Percentiles rank a stretch among this genome's conserved stretches.
phyloP scores from a whole-genome alignment of 257 asterid genomes.

The Solanum bukasovii region DNA sequence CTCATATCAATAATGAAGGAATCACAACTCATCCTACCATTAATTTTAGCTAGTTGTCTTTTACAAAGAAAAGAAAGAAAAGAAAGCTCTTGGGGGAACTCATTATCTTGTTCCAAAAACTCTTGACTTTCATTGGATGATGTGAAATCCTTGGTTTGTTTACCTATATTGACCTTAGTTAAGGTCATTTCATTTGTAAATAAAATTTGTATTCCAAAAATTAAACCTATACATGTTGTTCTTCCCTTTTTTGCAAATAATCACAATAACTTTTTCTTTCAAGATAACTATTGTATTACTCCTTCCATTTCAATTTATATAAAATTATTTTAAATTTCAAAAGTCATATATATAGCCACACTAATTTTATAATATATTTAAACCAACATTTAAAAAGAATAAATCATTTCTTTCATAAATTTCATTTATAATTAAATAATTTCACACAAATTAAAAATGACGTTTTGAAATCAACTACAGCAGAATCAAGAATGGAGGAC shows the following conservation, averaged over 20 bases:
- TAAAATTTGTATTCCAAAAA: background rate
- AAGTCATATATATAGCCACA: background rate
- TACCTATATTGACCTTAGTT: background rate
- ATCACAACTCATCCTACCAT: background rate
- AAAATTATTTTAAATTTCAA: background rate
- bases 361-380: background rate
- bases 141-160: background rate
- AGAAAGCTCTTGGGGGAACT: background rate
- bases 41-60: background rate
- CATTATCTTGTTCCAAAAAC: background rate
- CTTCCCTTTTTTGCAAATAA: background rate
- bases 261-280: background rate
- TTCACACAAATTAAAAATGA: background rate
- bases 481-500: background rate
- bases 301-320: background rate
- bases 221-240: background rate
- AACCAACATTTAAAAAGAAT: background rate
- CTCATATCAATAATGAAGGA: background rate
- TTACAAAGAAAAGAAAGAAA: background rate
- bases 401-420: background rate
- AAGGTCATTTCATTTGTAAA: background rate
- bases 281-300: background rate
- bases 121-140: background rate
- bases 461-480: background rate
- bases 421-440: background rate